phyloP scores from a whole-genome alignment of 2,329 filamentous ascomycete genomes.

The Talaromyces verruculosus region DNA sequence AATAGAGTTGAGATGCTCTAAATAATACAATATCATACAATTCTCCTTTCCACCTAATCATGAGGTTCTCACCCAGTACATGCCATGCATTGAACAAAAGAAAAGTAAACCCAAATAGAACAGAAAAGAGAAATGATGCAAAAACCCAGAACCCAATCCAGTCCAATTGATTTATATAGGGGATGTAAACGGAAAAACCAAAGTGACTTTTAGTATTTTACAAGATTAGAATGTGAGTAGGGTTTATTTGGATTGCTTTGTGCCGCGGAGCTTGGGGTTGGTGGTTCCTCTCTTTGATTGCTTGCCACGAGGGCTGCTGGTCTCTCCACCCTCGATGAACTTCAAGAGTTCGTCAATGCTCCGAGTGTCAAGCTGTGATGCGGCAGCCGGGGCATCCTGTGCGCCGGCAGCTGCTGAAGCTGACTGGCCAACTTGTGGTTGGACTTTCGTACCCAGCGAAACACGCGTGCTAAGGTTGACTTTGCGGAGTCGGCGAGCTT shows the following conservation, averaged over 20 bases:
- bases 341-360: slow-evolving; percentile 91
- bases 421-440: slow-evolving; percentile 63
- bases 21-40: slow-evolving; percentile 26
- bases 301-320: slow-evolving; percentile 41
- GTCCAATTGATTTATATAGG: background rate
- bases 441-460: slow-evolving; percentile 59
- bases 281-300: slow-evolving; percentile 48
- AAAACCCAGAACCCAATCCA: background rate
- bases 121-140: slow-evolving; percentile 3
- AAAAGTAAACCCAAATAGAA: slow-evolving; percentile 12
- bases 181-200: slow-evolving; percentile 8
- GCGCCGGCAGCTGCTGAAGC: slow-evolving; percentile 50
- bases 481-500: slow-evolving; percentile 70
- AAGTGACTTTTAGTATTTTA: slow-evolving; percentile 14
- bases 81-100: slow-evolving; percentile 21
- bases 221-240: slow-evolving; percentile 4
- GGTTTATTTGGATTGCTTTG: slow-evolving; percentile 37
- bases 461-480: slow-evolving; percentile 67
- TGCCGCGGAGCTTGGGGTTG: slow-evolving; percentile 47
- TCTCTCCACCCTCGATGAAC: slow-evolving; percentile 78
- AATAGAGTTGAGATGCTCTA: slow-evolving; percentile 40
- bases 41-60: slow-evolving; percentile 20
- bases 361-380: slow-evolving; percentile 64
- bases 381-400: slow-evolving; percentile 36
- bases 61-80: slow-evolving; percentile 23